Evolutionary conservation across 108 stramenopile genomes (phyloP).

Genomic region (Chaetoceros tenuissimus): DNA sequence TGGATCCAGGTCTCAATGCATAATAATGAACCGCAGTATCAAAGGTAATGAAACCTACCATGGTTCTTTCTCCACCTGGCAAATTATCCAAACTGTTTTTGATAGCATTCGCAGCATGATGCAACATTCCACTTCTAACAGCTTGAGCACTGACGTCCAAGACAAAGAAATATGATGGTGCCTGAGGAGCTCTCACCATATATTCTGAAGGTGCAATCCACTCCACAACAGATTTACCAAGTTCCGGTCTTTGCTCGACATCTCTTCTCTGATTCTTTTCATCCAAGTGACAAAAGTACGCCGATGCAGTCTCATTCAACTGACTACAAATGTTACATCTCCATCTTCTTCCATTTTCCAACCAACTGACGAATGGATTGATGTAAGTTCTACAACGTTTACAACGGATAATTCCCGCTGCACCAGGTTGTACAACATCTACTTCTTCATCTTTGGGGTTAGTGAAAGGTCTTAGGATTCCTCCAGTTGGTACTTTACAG

Average conservation of each 20-base stretch:
- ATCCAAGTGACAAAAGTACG: constrained; percentile 96
- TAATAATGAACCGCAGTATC: constrained; percentile 95
- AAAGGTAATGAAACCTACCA: constrained; percentile 92
- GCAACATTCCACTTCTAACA: constrained; percentile 81
- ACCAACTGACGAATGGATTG: constrained; percentile 97
- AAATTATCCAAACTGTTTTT: constrained; percentile 75
- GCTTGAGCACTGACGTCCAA: constrained; percentile 90
- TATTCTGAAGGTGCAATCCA: constrained; percentile 94
- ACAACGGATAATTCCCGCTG: constrained; percentile 93
- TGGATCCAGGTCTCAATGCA: constrained; percentile 73
- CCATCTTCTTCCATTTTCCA: constrained; percentile 94
- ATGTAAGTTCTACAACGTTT: constrained; percentile 98
- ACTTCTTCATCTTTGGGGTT: constrained; percentile 43
- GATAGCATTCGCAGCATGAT: constrained; percentile 75
- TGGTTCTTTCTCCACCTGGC: constrained; percentile 80
- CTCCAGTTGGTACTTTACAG: constrained; percentile 70
- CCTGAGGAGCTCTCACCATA: constrained; percentile 98
- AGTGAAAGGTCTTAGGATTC: constrained; percentile 73
- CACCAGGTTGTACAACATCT: constrained; percentile 87
- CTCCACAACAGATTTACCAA: constrained; percentile 81
- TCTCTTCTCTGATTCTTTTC: constrained; percentile 84
- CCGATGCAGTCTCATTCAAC: constrained; percentile 83
- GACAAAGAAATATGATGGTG: constrained; percentile 95
- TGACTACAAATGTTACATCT: constrained; percentile 96
- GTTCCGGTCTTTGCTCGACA: constrained; percentile 84